Evolutionary conservation across 805 yeast genomes (phyloP).

Genomic region (Metschnikowia bowlesiae): DNA sequence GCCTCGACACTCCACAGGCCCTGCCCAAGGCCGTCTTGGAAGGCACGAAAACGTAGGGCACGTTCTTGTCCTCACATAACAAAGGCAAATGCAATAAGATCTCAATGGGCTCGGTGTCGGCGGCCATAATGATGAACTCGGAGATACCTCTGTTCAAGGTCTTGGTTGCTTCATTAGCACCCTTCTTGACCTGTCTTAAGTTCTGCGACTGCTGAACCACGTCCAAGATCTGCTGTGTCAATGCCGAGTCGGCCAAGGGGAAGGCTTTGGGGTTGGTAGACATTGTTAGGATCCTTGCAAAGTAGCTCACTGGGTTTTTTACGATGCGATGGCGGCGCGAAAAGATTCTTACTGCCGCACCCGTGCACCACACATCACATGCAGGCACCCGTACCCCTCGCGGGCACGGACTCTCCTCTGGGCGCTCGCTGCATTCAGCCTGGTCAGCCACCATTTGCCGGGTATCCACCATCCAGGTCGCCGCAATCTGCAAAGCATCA

Average conservation of each 20-base stretch:
- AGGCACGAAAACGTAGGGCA: slow-evolving; percentile 98
- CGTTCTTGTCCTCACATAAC: slow-evolving; percentile 98
- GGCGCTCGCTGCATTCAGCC: too few relatives aligned
- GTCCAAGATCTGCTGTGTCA: slow-evolving; percentile 94
- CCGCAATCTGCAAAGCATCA: too few relatives aligned
- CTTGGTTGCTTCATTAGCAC: slow-evolving; percentile 99
- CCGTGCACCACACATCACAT: not conserved
- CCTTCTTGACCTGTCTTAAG: slow-evolving; percentile 97
- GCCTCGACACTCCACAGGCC: slow-evolving; percentile 99
- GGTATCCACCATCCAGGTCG: too few relatives aligned
- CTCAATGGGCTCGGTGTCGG: slow-evolving; percentile 99
- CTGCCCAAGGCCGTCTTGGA: slow-evolving; percentile 98
- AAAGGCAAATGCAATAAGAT: slow-evolving; percentile 95
- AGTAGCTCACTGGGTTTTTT: slow-evolving; percentile 20
- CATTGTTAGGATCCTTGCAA: slow-evolving; percentile 46
- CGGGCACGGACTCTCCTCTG: not conserved
- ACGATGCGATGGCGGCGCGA: slow-evolving; percentile 3
- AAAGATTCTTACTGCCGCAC: not conserved
- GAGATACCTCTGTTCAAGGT: slow-evolving; percentile 99
- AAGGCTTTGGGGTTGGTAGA: slow-evolving; percentile 96
- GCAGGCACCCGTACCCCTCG: not conserved
- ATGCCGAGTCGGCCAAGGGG: slow-evolving; percentile 95
- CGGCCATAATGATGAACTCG: slow-evolving; percentile 99
- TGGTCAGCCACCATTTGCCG: too few relatives aligned
- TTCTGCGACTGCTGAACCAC: slow-evolving; percentile 97